These are phyloP conservation scores for Scheffersomyces ergatensis DNA, from an alignment of 805 yeast species.

Conservation along the genomic window DNA sequence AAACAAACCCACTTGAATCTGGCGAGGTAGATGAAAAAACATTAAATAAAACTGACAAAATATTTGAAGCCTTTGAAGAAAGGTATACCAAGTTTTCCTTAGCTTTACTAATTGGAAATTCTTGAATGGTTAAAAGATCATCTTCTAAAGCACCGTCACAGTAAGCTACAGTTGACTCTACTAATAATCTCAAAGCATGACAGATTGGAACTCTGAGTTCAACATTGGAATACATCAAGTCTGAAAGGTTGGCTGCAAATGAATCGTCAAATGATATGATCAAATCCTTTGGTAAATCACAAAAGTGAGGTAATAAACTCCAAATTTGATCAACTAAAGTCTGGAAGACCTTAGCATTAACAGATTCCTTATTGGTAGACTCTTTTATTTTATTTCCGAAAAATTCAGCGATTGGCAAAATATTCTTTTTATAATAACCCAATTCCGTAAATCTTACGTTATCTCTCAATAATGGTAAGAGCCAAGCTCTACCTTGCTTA, in stretches of 20 bases:
- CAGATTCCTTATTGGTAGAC: conserved; percentile 50
- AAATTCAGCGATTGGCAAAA: conserved; percentile 63
- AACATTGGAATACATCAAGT: conserved; percentile 68
- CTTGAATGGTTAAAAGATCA: conserved; percentile 57
- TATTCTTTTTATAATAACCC: conserved; percentile 55
- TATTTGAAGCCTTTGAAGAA: conserved; percentile 63
- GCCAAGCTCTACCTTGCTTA: conserved; percentile 89
- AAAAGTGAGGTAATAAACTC: conserved; percentile 86
- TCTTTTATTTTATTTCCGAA: conserved; percentile 49
- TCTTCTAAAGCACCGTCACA: conserved; percentile 56
- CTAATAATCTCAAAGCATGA: conserved; percentile 72
- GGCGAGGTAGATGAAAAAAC: conserved; percentile 88
- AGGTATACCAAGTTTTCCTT: conserved; percentile 59
- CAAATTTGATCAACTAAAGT: conserved; percentile 90
- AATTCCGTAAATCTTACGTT: conserved; percentile 72
- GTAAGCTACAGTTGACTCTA: conserved; percentile 70
- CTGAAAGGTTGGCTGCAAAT: conserved; percentile 77
- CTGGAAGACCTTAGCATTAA: conserved; percentile 73
- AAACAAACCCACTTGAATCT: conserved; percentile 76
- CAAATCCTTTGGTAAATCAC: conserved; percentile 82
- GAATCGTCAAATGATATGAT: conserved; percentile 60
- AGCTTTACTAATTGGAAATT: conserved; percentile 58
- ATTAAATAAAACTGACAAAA: conserved; percentile 85
- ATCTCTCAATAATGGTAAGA: conserved; percentile 87
- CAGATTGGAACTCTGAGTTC: conserved; percentile 80